These are phyloP conservation scores for Boletus albobrunnescens DNA, from an alignment of 1,284 basidiomycete species.

Conservation along the genomic window DNA sequence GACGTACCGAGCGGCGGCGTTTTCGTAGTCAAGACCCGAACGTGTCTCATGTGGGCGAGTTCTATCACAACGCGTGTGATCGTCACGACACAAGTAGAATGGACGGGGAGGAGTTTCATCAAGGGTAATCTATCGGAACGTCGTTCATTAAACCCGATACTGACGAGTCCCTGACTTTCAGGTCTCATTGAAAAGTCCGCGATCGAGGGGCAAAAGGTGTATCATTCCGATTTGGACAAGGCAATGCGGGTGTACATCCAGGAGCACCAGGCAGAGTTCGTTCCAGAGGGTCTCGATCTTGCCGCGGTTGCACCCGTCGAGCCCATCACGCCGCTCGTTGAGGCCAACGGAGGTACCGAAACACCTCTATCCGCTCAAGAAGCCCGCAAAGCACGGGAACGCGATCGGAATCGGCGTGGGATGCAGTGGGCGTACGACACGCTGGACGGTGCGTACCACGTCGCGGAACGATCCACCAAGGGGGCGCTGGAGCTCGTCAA, in stretches of 20 bases:
- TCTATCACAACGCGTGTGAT: constrained; percentile 72
- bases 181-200: constrained; percentile 91
- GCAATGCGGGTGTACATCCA: constrained; percentile 87
- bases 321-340: constrained; percentile 22
- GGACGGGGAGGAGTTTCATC: constrained; percentile 95
- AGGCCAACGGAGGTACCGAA: constrained; percentile 11
- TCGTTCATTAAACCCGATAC: not conserved
- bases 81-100: constrained; percentile 92
- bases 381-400: constrained; percentile 51
- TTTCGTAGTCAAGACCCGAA: constrained; percentile 90
- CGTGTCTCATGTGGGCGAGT: constrained; percentile 93
- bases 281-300: constrained; percentile 74
- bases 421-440: constrained; percentile 86
- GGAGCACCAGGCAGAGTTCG: constrained; percentile 85
- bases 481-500: constrained; percentile 70
- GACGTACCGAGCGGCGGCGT: constrained; percentile 92
- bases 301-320: constrained; percentile 41
- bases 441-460: constrained; percentile 66
- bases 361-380: constrained; percentile 17
- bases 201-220: constrained; percentile 92
- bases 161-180: constrained; percentile 29
- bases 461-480: constrained; percentile 62
- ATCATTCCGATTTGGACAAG: constrained; percentile 81
- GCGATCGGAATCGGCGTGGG: constrained; percentile 63
- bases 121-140: constrained; percentile 56